Conservation (phyloP, 2,329 filamentous ascomycete species). For the Cladorrhinum sp. region DNA sequence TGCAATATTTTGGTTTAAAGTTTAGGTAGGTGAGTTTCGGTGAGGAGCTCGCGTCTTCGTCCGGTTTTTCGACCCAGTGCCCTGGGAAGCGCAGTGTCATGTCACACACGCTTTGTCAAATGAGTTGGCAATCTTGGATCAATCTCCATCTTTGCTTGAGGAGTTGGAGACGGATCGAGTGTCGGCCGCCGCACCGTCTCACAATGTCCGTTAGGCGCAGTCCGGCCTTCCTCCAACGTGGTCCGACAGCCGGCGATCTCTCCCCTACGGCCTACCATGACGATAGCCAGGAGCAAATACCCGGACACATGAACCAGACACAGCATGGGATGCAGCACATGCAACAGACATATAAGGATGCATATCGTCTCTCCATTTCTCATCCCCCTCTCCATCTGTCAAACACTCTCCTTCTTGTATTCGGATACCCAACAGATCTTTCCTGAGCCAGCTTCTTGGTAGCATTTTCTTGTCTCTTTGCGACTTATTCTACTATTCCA, state of each 20-base stretch:
- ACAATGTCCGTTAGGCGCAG: slow-evolving; percentile 24
- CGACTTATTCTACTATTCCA: slow-evolving; percentile 13
- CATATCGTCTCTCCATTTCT: background rate
- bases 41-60: background rate
- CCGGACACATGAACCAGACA: background rate
- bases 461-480: background rate
- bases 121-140: background rate
- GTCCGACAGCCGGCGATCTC: slow-evolving; percentile 26
- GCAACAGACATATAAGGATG: slow-evolving; percentile 14
- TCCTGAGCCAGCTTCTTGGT: background rate
- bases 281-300: background rate
- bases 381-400: background rate
- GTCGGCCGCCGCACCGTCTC: slow-evolving; percentile 12
- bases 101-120: background rate
- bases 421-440: background rate
- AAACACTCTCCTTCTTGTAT: slow-evolving; percentile 1
- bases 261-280: background rate
- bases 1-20: too few species aligned
- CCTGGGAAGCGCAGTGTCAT: background rate
- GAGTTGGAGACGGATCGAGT: background rate
- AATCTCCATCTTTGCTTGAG: background rate
- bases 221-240: slow-evolving; percentile 31
- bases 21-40: background rate
- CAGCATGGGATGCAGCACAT: background rate
- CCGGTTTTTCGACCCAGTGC: background rate